phyloP scores from a whole-genome alignment of 352 stramenopile species.

The Lagenidium giganteum region DNA sequence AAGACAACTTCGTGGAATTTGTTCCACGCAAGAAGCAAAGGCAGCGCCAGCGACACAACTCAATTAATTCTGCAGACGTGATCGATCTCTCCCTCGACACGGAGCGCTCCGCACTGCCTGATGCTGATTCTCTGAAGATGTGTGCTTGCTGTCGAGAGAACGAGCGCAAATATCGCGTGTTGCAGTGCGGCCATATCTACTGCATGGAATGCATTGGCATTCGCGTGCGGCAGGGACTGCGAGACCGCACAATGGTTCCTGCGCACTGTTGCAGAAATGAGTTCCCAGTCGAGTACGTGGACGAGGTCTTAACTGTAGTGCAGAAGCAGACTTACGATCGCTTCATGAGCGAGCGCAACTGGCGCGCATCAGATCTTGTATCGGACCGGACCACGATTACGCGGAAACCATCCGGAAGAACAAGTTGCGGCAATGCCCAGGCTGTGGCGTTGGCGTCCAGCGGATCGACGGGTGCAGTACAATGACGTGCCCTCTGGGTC shows the following conservation, averaged over 20 bases:
- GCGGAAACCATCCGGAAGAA: slow-evolving; percentile 26
- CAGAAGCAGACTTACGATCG: slow-evolving; percentile 41
- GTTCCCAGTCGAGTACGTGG: slow-evolving; percentile 61
- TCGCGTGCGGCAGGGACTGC: slow-evolving; percentile 44
- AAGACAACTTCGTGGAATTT: too few relatives aligned
- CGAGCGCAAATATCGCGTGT: too few relatives aligned
- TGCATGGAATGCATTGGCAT: slow-evolving; percentile 44
- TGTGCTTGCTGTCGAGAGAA: too few relatives aligned
- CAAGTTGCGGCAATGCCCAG: slow-evolving; percentile 51
- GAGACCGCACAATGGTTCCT: slow-evolving; percentile 49
- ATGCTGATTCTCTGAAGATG: too few relatives aligned
- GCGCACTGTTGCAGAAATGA: slow-evolving; percentile 72
- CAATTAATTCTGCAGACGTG: too few relatives aligned
- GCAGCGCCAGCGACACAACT: too few relatives aligned
- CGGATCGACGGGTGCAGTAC: slow-evolving; percentile 40
- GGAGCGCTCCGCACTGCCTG: too few relatives aligned
- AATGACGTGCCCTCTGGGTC: slow-evolving; percentile 46
- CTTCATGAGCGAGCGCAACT: slow-evolving; percentile 52
- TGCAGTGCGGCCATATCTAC: slow-evolving; percentile 61
- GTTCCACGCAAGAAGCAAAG: too few relatives aligned
- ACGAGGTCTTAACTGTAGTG: slow-evolving; percentile 20
- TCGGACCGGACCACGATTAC: slow-evolving; percentile 62
- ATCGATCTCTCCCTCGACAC: too few relatives aligned
- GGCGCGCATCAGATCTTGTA: slow-evolving; percentile 31
- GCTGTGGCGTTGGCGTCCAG: slow-evolving; percentile 63